These are phyloP conservation scores for Penicillium concentricum DNA, from an alignment of 2,329 filamentous ascomycete genomes.

Conservation along the genomic window DNA sequence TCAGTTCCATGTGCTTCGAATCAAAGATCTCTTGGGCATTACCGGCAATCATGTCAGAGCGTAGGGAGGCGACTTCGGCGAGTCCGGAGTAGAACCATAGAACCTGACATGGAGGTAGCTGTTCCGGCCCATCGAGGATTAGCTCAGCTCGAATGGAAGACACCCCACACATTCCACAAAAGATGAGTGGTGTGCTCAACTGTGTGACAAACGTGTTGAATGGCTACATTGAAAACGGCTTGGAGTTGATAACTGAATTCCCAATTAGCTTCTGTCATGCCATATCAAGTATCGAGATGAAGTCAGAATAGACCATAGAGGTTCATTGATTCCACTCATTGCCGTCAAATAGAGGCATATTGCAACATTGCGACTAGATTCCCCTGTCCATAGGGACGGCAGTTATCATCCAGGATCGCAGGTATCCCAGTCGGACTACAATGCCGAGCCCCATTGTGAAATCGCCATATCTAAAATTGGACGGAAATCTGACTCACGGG, in stretches of 20 bases:
- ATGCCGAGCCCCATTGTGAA: slow-evolving; percentile 7
- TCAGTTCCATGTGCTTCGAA: neutral
- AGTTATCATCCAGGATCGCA: neutral
- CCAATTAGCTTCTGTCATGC: neutral
- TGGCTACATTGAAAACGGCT: neutral
- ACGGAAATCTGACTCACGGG: slow-evolving; percentile 17
- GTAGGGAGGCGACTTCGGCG: neutral
- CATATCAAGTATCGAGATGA: neutral
- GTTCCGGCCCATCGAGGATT: neutral
- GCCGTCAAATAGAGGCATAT: neutral
- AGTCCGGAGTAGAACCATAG: neutral
- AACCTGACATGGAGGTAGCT: neutral
- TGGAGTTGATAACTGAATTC: neutral
- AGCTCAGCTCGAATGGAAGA: neutral
- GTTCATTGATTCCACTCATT: neutral
- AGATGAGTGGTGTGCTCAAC: neutral
- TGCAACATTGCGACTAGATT: neutral
- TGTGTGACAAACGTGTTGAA: neutral
- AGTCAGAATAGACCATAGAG: neutral
- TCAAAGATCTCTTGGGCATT: neutral
- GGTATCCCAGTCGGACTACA: slow-evolving; percentile 7
- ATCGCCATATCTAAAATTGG: slow-evolving; percentile 3
- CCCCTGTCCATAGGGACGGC: neutral
- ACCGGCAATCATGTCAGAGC: neutral
- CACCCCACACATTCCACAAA: neutral